Conservation (phyloP, 331 rosid species). For the Malus hybrid region DNA sequence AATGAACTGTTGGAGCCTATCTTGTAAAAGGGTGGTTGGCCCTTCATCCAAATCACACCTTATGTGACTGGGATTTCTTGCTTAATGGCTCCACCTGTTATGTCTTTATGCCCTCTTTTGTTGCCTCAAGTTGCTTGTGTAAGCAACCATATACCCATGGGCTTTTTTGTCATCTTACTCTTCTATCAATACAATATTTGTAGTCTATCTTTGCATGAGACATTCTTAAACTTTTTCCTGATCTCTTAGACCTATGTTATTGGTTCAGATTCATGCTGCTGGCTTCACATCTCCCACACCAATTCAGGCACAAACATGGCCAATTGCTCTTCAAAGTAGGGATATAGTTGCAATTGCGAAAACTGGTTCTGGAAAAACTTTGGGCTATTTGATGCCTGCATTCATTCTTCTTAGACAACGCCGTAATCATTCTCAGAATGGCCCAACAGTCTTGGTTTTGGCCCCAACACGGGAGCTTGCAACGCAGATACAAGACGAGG, state of each 20-base stretch:
- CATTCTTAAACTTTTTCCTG: conserved; percentile 17
- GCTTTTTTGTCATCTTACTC: conserved; percentile 38
- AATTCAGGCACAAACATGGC: conserved; percentile 99
- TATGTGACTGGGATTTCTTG: conserved; percentile 94
- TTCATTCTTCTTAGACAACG: conserved; percentile 80
- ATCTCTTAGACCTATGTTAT: conserved; percentile 25
- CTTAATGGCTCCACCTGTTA: conserved; percentile 83
- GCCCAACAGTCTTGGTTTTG: conserved; percentile 94
- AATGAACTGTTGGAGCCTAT: conserved; percentile 97
- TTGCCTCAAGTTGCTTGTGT: conserved; percentile 99
- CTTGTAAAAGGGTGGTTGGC: conserved; percentile 91
- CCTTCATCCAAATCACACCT: conserved; percentile 90
- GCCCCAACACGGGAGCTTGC: conserved; percentile 99
- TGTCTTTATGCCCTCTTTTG: conserved; percentile 91
- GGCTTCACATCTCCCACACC: conserved; percentile 96
- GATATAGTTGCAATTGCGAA: conserved; percentile 99
- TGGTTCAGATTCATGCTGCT: conserved; percentile 79
- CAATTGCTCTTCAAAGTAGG: conserved; percentile 89
- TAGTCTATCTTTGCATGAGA: not conserved
- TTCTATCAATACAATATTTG: conserved; percentile 18
- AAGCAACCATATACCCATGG: conserved; percentile 95
- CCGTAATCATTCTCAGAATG: conserved; percentile 64
- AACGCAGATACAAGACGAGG: conserved; percentile 95
- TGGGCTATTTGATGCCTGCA: conserved; percentile 95
- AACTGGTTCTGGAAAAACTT: conserved; percentile 98